phyloP scores from a whole-genome alignment of 331 rosid genomes.

The Ulmus americana region DNA sequence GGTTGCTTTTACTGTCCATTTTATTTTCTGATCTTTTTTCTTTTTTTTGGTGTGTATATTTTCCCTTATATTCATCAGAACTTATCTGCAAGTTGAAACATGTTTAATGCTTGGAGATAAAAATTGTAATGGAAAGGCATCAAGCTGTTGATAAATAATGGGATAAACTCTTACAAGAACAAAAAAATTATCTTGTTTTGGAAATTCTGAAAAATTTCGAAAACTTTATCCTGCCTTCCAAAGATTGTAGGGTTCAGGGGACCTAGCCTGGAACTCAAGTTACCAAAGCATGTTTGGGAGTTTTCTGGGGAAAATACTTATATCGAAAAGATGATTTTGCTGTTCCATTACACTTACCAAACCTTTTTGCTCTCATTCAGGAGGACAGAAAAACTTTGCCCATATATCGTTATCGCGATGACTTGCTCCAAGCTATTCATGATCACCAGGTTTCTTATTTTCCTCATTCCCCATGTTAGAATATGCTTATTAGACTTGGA shows the following conservation, averaged over 20 bases:
- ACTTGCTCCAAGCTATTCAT: constrained; percentile 65
- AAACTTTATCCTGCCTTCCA: too few species aligned
- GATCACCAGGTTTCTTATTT: constrained; percentile 61
- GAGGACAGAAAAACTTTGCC: constrained; percentile 79
- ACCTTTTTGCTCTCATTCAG: constrained; percentile 30
- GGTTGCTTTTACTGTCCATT: constrained; percentile 35
- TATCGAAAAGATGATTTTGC: constrained; percentile 1
- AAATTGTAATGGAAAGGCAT: neutral
- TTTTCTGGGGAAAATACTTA: neutral
- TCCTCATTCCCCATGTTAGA: neutral
- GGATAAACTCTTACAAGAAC: too few species aligned
- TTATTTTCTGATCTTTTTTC: neutral
- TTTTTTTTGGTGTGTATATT: constrained; percentile 5
- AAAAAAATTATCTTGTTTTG: neutral
- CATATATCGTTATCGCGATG: constrained; percentile 65
- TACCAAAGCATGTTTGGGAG: too few species aligned
- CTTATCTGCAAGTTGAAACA: constrained; percentile 11
- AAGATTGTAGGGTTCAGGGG: too few species aligned
- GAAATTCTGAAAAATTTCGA: neutral
- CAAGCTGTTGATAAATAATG: neutral
- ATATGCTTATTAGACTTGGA: neutral
- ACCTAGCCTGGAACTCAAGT: too few species aligned
- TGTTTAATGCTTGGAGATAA: constrained; percentile 14
- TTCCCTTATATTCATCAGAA: constrained; percentile 6
- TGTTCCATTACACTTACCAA: constrained; percentile 13